These are phyloP conservation scores for Casuarina equisetifolia DNA, from an alignment of 306 rosid species.

Conservation along the genomic window DNA sequence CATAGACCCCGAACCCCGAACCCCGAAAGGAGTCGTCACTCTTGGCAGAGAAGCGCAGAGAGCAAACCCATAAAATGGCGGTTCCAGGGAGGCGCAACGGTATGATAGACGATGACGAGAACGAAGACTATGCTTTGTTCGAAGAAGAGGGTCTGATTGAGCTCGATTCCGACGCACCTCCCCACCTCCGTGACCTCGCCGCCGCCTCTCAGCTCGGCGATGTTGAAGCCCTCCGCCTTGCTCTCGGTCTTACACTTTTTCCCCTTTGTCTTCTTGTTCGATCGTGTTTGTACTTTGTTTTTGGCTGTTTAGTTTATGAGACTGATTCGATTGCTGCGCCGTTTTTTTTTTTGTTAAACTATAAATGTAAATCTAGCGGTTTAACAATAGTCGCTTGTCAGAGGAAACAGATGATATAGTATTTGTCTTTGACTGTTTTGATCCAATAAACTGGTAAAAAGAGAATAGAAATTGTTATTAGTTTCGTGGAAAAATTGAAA, in stretches of 20 bases:
- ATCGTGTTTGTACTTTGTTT: neutral
- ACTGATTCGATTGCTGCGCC: neutral
- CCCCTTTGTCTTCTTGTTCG: neutral
- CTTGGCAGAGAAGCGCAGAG: neutral
- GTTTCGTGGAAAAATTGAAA: neutral
- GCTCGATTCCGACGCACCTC: slow-evolving; percentile 53
- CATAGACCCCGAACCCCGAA: neutral
- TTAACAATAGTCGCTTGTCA: neutral
- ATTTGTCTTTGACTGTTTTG: neutral
- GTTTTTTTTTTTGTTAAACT: neutral
- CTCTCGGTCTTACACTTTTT: slow-evolving; percentile 55
- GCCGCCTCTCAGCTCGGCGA: slow-evolving; percentile 65
- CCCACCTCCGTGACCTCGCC: slow-evolving; percentile 75
- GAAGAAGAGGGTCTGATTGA: slow-evolving; percentile 54
- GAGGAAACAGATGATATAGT: neutral
- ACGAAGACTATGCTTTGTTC: slow-evolving; percentile 68
- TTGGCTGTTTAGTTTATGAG: neutral
- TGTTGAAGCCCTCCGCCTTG: slow-evolving; percentile 55
- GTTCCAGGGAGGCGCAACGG: slow-evolving; percentile 86
- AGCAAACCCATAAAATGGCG: slow-evolving; percentile 46
- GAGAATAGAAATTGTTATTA: neutral
- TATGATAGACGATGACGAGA: slow-evolving; percentile 50
- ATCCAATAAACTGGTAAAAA: neutral
- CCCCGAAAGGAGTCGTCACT: neutral
- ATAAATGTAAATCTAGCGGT: neutral